These are phyloP conservation scores for Heimioporus sp. DNA, from an alignment of 768 basidiomycete genomes.

Conservation along the genomic window DNA sequence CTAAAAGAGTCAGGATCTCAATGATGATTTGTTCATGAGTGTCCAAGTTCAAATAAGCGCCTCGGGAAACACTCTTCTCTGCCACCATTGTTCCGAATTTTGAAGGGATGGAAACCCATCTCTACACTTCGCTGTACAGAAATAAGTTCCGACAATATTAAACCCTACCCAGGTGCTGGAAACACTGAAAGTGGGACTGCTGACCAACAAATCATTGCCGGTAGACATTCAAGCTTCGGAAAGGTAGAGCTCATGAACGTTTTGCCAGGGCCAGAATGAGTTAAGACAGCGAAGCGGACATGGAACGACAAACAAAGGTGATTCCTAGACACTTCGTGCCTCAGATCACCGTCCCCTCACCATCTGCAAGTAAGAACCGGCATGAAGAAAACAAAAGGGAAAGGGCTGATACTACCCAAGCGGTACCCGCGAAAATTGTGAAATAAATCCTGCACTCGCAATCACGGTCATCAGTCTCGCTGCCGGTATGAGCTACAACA, in stretches of 20 bases:
- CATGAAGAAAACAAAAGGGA: no score
- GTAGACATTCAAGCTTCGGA: no score
- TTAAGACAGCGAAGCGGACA: no score
- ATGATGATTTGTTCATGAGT: conserved; percentile 65
- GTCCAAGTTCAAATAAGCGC: conserved; percentile 54
- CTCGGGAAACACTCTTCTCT: conserved; percentile 48
- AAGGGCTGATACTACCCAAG: background rate
- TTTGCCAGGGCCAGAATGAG: no score
- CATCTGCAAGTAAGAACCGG: no score
- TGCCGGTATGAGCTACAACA: conserved; percentile 10
- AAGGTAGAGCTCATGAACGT: no score
- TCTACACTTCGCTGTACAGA: background rate
- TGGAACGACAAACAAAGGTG: no score
- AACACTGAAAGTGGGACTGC: conserved; percentile 49
- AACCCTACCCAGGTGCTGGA: conserved; percentile 43
- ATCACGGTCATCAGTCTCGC: conserved; percentile 8
- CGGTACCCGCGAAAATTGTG: conserved; percentile 18
- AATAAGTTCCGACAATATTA: background rate
- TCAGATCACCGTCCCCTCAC: no score
- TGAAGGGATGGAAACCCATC: conserved; percentile 33
- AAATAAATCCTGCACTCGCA: conserved; percentile 6
- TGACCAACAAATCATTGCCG: conserved; percentile 19
- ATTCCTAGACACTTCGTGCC: no score
- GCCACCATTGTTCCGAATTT: conserved; percentile 51
- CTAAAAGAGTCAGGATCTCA: conserved; percentile 69